phyloP scores from a whole-genome alignment of 2,329 filamentous ascomycete species.

The Cladophialophora chaetospira region DNA sequence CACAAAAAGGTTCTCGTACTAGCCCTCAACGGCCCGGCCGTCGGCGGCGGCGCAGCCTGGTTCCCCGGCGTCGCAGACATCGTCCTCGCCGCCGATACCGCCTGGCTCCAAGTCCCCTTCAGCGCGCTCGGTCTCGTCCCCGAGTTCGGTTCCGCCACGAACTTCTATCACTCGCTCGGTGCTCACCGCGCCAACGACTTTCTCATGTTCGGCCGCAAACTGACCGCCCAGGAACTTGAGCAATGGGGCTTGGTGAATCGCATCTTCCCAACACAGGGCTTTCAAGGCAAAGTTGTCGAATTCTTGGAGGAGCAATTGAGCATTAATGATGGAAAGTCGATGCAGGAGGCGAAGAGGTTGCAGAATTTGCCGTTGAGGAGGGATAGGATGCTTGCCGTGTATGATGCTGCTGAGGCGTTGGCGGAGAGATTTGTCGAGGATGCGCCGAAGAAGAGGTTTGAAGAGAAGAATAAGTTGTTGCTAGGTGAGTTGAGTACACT shows the following conservation, averaged over 20 bases:
- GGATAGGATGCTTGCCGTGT: slow-evolving; percentile 49
- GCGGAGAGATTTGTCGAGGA: slow-evolving; percentile 53
- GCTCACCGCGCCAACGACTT: slow-evolving; percentile 56
- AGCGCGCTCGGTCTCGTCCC: slow-evolving; percentile 52
- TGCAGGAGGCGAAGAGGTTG: slow-evolving; percentile 56
- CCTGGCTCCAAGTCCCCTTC: slow-evolving; percentile 55
- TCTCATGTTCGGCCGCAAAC: slow-evolving; percentile 54
- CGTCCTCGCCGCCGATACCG: slow-evolving; percentile 47
- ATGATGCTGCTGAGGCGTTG: slow-evolving; percentile 52
- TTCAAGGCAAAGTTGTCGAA: slow-evolving; percentile 44
- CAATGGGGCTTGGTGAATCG: slow-evolving; percentile 51
- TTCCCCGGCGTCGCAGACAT: slow-evolving; percentile 54
- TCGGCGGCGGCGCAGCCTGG: slow-evolving; percentile 55
- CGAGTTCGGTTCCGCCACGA: slow-evolving; percentile 51
- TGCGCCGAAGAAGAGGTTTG: slow-evolving; percentile 49
- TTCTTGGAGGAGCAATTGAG: slow-evolving; percentile 49
- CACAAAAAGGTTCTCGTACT: slow-evolving; percentile 55
- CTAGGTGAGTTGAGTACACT: slow-evolving; percentile 19
- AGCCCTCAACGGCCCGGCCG: slow-evolving; percentile 53
- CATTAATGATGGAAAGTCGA: slow-evolving; percentile 58
- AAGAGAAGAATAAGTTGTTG: slow-evolving; percentile 38
- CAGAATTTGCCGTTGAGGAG: slow-evolving; percentile 51
- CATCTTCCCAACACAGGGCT: slow-evolving; percentile 46
- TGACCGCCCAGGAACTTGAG: slow-evolving; percentile 47
- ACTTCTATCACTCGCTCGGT: slow-evolving; percentile 51